Conservation (phyloP, 352 stramenopile genomes). For the Globisporangium heterothallicum region DNA sequence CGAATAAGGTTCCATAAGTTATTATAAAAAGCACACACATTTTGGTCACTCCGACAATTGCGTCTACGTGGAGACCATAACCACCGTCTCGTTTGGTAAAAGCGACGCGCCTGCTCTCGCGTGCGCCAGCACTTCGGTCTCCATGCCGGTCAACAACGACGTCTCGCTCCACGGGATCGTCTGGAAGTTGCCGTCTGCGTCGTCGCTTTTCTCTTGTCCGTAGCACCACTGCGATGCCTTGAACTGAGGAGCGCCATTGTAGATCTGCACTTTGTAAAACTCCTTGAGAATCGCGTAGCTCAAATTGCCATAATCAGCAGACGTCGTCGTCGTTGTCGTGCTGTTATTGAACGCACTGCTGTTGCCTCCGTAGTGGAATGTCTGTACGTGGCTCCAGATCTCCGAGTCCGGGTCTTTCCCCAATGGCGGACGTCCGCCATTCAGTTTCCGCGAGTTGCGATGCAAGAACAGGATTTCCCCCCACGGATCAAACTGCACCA, state of each 20-base stretch:
- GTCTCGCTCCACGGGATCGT: conserved; percentile 10
- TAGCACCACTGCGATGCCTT: conserved; percentile 15
- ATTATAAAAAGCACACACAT: too few species aligned
- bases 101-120: conserved; percentile 5
- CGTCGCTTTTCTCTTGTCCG: conserved; percentile 1
- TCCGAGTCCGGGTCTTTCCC: conserved; percentile 6
- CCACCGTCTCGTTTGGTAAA: conserved; percentile 2
- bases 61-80: conserved; percentile 5
- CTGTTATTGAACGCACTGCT: not conserved
- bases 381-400: conserved; percentile 18
- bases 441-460: conserved; percentile 42
- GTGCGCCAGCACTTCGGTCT: conserved; percentile 5
- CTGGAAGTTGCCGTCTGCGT: conserved; percentile 6
- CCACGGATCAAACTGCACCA: conserved; percentile 32
- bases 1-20: too few species aligned
- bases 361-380: conserved; percentile 9
- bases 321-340: conserved; percentile 1
- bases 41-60: not conserved
- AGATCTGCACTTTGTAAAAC: conserved; percentile 12
- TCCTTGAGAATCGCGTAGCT: conserved; percentile 11
- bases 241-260: conserved; percentile 17
- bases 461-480: conserved; percentile 43
- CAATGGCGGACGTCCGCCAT: conserved; percentile 4
- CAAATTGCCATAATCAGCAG: not conserved
- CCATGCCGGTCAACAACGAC: conserved; percentile 1